These are phyloP conservation scores for Pseudoturritis turrita DNA, from an alignment of 345 rosid species.

Conservation along the genomic window DNA sequence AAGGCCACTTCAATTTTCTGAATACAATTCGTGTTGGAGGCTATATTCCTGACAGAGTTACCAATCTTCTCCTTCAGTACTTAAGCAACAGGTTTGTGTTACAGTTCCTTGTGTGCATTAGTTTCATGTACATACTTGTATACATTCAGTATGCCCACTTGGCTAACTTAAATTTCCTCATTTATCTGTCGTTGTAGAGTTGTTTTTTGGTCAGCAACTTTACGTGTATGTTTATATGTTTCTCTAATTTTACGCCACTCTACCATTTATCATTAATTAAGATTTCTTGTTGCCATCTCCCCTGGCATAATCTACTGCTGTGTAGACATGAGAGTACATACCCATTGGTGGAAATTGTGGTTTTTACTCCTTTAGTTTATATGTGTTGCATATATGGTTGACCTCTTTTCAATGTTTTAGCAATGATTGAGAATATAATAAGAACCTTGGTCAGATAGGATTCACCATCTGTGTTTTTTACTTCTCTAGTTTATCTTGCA, in stretches of 20 bases:
- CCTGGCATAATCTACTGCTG: background rate
- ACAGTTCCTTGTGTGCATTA: conserved; percentile 3
- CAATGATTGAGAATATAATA: background rate
- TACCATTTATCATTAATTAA: background rate
- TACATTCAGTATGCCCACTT: conserved; percentile 3
- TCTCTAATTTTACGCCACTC: background rate
- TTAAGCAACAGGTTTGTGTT: conserved; percentile 78
- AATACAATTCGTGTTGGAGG: conserved; percentile 80
- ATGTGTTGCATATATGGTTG: background rate
- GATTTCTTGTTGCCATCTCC: background rate
- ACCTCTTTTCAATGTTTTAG: background rate
- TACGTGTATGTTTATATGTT: background rate
- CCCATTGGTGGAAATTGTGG: background rate
- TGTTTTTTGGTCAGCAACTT: background rate
- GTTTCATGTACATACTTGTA: background rate
- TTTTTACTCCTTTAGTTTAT: background rate
- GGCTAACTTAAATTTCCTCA: background rate
- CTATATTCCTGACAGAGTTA: conserved; percentile 95
- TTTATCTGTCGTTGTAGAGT: background rate
- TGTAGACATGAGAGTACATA: background rate
- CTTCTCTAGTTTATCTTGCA: no score
- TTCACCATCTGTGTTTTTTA: no score
- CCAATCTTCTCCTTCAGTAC: conserved; percentile 91
- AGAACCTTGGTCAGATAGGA: background rate
- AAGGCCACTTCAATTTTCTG: conserved; percentile 81